These are phyloP conservation scores for Penicillium crystallinum DNA, from an alignment of 495 filamentous ascomycete genomes.

Conservation along the genomic window DNA sequence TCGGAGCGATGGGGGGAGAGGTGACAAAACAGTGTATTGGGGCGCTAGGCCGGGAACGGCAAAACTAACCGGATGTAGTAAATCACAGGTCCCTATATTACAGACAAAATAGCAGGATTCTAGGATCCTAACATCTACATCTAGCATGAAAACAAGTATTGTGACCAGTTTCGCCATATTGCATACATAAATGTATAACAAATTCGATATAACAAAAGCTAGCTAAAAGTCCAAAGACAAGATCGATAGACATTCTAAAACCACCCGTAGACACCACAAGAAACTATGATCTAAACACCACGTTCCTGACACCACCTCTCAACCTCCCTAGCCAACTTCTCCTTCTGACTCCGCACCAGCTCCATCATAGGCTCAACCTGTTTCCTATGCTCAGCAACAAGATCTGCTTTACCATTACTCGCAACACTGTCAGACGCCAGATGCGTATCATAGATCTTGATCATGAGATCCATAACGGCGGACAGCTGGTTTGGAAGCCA, in stretches of 20 bases:
- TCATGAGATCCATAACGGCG: constrained; percentile 72
- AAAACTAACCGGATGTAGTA: no score
- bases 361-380: constrained; percentile 66
- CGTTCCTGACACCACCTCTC: constrained; percentile 73
- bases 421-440: constrained; percentile 37
- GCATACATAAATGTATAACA: background rate
- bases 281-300: constrained; percentile 37
- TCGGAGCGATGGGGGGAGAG: no score
- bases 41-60: no score
- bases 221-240: background rate
- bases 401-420: constrained; percentile 25
- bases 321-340: constrained; percentile 72
- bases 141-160: no score
- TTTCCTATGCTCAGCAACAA: constrained; percentile 33
- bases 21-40: no score
- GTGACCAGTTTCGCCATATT: no score
- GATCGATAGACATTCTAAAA: background rate
- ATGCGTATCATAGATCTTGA: constrained; percentile 49
- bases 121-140: no score
- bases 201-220: background rate
- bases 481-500: constrained; percentile 84
- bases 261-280: background rate
- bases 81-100: no score
- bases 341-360: constrained; percentile 57
- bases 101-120: no score